Evolutionary conservation across 2,329 filamentous ascomycete species (phyloP), one percentile per base, ranked within the genome.

Genomic region (Curvularia spicifera): DNA sequence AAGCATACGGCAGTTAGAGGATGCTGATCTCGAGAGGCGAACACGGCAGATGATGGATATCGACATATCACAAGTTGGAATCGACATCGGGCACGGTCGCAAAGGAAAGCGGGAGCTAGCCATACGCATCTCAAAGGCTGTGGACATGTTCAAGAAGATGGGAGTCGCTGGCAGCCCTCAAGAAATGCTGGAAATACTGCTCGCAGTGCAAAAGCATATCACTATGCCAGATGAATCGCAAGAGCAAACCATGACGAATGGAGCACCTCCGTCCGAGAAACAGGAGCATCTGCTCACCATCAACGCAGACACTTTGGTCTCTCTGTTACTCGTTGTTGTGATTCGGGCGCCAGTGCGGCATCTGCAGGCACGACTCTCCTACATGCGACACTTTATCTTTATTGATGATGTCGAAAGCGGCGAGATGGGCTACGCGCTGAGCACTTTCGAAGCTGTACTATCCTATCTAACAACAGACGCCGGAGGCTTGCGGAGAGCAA

Each of bases 351-450:
- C 95, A 59, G 88, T 96, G 26, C 88, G 91, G 57, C 89, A 97
- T 76, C 82, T 99, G 8, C 91, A 97, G 69, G 93, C 95, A 3
- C 86, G 94, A 20, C 80, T 99, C 46, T 83, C 90, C n/a, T 99
- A 98, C 74, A 97, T 98, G 84, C 90, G 94, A 43, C 92, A 96
- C 71, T 99, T 97, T 72, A 95, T 97, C 66, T 99, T 97, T 77
- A 93, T 97, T 50, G 95, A 98, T 68, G 95, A 99, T 78, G 93
- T 99, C 8, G 95, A 99, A 66, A 96, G 88, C 60, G 95, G 95
- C 48, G 95, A 99, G 78, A 89, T 96, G 82, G 95, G 95, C 8
- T 99, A 99, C 76, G 93, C 94, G 0, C 78, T 99, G 50, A 98
- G 94, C 76, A 99, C 95, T 0, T 91, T 98, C 59, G 95, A 99